Evolutionary conservation across 2,329 filamentous ascomycete genomes (phyloP).

Genomic region (Fonsecaea erecta): DNA sequence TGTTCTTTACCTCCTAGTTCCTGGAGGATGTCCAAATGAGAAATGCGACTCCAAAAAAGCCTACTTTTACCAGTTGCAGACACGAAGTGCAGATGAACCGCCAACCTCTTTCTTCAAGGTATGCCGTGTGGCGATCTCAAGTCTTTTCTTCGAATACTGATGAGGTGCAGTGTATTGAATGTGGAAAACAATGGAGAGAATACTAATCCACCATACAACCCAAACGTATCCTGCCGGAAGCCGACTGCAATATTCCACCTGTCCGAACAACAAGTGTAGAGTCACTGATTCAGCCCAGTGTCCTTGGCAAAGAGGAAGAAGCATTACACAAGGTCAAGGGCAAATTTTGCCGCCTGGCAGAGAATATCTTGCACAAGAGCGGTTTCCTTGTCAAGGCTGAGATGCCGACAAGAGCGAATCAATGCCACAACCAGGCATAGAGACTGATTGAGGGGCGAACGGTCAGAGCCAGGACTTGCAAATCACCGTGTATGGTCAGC

Average conservation of each 20-base stretch:
- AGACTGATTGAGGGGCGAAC: background rate
- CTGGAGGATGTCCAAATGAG: constrained; percentile 69
- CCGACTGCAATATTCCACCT: background rate
- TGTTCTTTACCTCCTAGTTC: constrained; percentile 25
- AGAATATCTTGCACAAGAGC: background rate
- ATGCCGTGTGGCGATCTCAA: constrained; percentile 30
- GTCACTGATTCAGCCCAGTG: background rate
- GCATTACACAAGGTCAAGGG: background rate
- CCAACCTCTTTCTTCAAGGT: constrained; percentile 97
- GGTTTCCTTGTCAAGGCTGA: background rate
- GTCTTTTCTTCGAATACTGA: background rate
- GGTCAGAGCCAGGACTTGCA: background rate
- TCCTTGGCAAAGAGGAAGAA: background rate
- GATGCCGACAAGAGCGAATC: background rate
- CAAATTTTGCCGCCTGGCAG: background rate
- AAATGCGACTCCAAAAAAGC: constrained; percentile 81
- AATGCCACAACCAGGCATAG: background rate
- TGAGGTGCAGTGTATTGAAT: constrained; percentile 49
- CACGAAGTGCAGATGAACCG: constrained; percentile 95
- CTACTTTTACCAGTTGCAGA: constrained; percentile 96
- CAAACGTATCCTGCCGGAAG: background rate
- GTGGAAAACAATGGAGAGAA: constrained; percentile 55
- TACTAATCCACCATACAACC: constrained; percentile 43
- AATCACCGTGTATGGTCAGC: background rate
- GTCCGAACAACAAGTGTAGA: background rate